phyloP scores from a whole-genome alignment of 129 eudicot genomes.

The Helichrysum umbraculigerum region DNA sequence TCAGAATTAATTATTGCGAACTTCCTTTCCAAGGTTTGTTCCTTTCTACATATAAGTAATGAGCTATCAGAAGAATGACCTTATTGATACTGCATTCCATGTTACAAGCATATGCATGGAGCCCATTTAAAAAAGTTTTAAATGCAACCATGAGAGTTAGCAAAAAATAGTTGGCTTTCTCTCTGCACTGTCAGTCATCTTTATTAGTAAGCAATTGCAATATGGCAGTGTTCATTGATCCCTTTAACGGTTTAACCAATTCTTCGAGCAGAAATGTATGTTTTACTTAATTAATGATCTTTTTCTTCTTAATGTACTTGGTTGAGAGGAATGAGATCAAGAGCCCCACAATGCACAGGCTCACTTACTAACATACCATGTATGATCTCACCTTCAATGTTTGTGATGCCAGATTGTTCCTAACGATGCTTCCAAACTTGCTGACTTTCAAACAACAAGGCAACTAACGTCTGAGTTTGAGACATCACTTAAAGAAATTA shows the following conservation, averaged over 20 bases:
- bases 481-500: conserved; percentile 55
- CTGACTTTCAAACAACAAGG: conserved; percentile 79
- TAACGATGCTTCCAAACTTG: conserved; percentile 90
- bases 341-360: too few species aligned
- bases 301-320: too few species aligned
- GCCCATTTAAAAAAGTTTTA: conserved; percentile 12
- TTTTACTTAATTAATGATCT: too few species aligned
- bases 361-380: neutral
- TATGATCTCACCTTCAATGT: neutral
- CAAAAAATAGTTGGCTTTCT: too few species aligned
- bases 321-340: too few species aligned
- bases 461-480: conserved; percentile 75
- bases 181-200: too few species aligned
- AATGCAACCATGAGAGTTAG: neutral
- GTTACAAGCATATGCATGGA: conserved; percentile 17
- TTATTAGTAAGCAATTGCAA: too few species aligned
- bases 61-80: neutral
- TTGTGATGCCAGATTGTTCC: conserved; percentile 70
- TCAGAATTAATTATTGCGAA: conserved; percentile 81
- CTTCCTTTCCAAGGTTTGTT: conserved; percentile 84
- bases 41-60: conserved; percentile 8
- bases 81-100: conserved; percentile 11
- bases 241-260: too few species aligned
- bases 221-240: too few species aligned
- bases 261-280: too few species aligned